Evolutionary conservation across 306 rosid genomes (phyloP).

Genomic region (Fragaria vesca): DNA sequence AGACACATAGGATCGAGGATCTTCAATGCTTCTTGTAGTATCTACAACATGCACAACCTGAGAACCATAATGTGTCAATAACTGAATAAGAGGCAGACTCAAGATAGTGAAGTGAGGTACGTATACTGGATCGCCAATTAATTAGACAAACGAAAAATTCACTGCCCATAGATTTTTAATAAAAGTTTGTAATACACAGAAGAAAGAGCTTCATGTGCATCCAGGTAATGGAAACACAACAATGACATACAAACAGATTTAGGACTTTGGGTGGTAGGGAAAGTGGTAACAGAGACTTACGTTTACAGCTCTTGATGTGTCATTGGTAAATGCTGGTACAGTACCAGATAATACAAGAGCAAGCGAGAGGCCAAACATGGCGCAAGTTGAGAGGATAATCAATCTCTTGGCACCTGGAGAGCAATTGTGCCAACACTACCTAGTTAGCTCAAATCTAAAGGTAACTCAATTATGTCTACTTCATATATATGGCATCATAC

Average conservation of each 20-base stretch:
- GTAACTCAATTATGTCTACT: background rate
- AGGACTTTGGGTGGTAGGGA: conserved; percentile 3
- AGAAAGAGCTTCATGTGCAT: background rate
- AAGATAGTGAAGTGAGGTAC: background rate
- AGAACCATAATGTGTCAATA: conserved; percentile 18
- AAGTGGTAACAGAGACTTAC: conserved; percentile 42
- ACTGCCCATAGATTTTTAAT: background rate
- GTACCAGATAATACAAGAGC: conserved; percentile 48
- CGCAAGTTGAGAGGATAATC: conserved; percentile 54
- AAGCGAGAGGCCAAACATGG: conserved; percentile 60
- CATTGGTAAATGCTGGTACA: conserved; percentile 73
- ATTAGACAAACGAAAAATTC: background rate
- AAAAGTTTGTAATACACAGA: background rate
- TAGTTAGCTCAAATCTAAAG: conserved; percentile 1
- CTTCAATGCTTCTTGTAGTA: conserved; percentile 42
- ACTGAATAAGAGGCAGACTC: background rate
- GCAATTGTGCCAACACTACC: conserved; percentile 16
- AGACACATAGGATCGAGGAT: conserved; percentile 61
- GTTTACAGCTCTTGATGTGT: conserved; percentile 78
- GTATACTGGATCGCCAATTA: background rate
- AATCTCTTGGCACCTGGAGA: conserved; percentile 65
- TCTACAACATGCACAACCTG: conserved; percentile 97
- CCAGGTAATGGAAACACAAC: background rate
- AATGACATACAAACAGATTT: background rate
- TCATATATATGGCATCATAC: background rate